Percentiles rank a stretch among this genome's conserved stretches.
phyloP scores from a whole-genome alignment of 2,329 filamentous ascomycete genomes.

The Arthroderma sp. region DNA sequence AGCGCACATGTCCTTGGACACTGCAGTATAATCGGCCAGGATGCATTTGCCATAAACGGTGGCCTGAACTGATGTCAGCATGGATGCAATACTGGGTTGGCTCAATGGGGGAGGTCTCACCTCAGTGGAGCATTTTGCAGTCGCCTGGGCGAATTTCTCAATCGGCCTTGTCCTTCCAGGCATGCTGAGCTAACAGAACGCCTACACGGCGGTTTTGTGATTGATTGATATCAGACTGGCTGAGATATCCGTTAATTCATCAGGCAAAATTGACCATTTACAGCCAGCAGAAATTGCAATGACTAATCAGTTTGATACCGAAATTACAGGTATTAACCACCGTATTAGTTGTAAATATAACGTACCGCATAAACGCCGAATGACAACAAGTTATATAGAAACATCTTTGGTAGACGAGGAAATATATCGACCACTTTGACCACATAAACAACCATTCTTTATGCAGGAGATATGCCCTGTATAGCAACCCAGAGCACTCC shows the following conservation, averaged over 20 bases:
- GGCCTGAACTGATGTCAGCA: conserved; percentile 43
- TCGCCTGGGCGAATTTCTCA: conserved; percentile 55
- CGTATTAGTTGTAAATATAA: too few relatives aligned
- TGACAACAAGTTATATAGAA: too few relatives aligned
- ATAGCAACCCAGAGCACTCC: background rate
- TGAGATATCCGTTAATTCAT: background rate
- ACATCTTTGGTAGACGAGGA: too few relatives aligned
- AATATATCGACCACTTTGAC: too few relatives aligned
- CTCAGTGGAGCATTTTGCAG: conserved; percentile 54
- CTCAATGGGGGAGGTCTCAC: conserved; percentile 30
- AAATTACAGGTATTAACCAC: too few relatives aligned
- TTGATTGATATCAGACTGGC: background rate
- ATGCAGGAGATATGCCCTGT: too few relatives aligned
- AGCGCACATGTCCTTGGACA: conserved; percentile 81
- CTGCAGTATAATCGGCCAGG: conserved; percentile 74
- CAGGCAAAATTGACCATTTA: background rate
- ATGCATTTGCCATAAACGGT: conserved; percentile 84
- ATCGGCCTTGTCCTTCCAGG: conserved; percentile 48
- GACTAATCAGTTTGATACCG: background rate
- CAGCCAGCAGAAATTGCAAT: background rate
- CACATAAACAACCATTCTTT: background rate
- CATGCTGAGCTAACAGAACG: conserved; percentile 23
- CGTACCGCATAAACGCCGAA: too few relatives aligned
- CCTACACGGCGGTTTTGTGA: background rate
- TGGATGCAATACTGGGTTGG: conserved; percentile 6